These are phyloP conservation scores for Chlamydomonas applanata DNA, from an alignment of 139 green algal species.

Conservation along the genomic window DNA sequence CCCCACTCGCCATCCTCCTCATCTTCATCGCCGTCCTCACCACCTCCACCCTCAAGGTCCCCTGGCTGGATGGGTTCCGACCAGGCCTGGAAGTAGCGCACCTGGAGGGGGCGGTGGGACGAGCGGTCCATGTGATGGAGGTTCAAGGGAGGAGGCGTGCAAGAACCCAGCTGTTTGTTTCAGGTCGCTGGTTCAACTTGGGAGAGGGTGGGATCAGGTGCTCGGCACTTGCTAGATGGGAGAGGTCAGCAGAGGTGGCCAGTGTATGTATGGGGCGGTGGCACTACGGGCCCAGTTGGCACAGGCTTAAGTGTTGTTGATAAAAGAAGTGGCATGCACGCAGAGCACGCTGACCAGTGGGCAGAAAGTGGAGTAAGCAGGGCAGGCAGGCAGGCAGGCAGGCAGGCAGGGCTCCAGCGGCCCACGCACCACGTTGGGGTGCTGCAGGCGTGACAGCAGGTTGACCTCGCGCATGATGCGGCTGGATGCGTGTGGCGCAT, in stretches of 20 bases:
- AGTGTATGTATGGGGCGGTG: too few relatives aligned
- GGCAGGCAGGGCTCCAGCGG: background rate
- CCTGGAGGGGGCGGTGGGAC: background rate
- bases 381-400: too few relatives aligned
- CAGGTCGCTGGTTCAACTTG: too few relatives aligned
- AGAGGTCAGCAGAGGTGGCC: too few relatives aligned
- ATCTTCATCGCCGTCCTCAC: background rate
- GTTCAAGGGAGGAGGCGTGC: background rate
- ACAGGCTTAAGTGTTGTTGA: too few relatives aligned
- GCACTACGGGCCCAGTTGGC: too few relatives aligned
- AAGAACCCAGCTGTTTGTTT: too few relatives aligned
- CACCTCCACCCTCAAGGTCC: background rate
- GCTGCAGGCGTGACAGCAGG: conserved; percentile 86
- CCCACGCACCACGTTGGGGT: conserved; percentile 81
- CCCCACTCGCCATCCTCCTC: conserved; percentile 13
- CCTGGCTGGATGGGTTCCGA: background rate
- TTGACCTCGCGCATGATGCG: conserved; percentile 88
- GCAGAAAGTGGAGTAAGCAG: too few relatives aligned
- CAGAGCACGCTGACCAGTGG: too few relatives aligned
- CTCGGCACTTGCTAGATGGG: too few relatives aligned
- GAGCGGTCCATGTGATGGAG: background rate
- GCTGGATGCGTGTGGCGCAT: conserved; percentile 37
- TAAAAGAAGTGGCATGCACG: too few relatives aligned
- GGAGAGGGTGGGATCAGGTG: too few relatives aligned
- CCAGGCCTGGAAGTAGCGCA: conserved; percentile 22